These are phyloP conservation scores for Thielaviopsis euricoi DNA, from an alignment of 2,329 filamentous ascomycete species.

Conservation along the genomic window DNA sequence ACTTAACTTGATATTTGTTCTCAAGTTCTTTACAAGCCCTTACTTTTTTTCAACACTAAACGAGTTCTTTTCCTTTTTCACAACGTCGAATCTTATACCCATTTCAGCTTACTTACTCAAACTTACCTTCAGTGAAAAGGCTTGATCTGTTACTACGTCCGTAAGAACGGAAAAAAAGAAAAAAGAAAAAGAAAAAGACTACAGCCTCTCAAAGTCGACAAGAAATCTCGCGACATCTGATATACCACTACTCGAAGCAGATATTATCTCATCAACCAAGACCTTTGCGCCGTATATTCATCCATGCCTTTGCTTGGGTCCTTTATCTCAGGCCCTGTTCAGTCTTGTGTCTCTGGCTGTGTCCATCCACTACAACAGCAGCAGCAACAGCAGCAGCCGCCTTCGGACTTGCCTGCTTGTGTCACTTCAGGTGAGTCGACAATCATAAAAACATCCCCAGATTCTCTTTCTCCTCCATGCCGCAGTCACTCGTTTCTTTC, in stretches of 20 bases:
- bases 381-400: neutral
- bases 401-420: neutral
- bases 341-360: neutral
- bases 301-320: neutral
- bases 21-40: too few species aligned
- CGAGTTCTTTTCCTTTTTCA: too few species aligned
- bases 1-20: too few species aligned
- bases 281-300: neutral
- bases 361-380: neutral
- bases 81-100: too few species aligned
- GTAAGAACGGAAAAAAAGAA: neutral
- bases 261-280: neutral
- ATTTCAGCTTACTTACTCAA: neutral
- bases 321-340: neutral
- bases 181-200: too few species aligned
- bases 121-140: neutral
- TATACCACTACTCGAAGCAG: neutral
- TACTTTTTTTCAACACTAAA: too few species aligned
- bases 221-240: neutral
- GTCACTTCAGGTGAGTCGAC: neutral
- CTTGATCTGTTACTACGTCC: neutral
- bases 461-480: neutral
- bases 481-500: neutral
- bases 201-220: neutral
- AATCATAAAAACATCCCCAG: neutral